These are phyloP conservation scores for Solanum etuberosum DNA, from an alignment of 257 asterid species.

Conservation along the genomic window DNA sequence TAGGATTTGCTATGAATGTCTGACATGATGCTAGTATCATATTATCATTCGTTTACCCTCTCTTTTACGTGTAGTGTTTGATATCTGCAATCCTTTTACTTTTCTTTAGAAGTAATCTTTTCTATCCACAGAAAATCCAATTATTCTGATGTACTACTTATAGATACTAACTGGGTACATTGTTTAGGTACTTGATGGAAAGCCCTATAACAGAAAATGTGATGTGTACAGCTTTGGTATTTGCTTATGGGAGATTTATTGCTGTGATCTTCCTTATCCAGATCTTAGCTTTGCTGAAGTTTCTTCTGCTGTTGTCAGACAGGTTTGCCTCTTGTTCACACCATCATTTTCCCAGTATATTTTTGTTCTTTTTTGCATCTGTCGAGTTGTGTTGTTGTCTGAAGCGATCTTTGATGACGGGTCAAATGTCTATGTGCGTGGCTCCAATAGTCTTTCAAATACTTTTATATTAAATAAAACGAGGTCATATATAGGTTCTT, in stretches of 20 bases:
- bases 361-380: background rate
- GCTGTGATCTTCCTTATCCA: slow-evolving; percentile 82
- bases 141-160: background rate
- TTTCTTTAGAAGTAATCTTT: background rate
- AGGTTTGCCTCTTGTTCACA: slow-evolving; percentile 24
- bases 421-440: background rate
- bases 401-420: background rate
- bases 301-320: slow-evolving; percentile 83
- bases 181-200: slow-evolving; percentile 80
- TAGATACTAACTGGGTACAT: background rate
- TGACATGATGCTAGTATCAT: background rate
- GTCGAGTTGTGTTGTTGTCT: background rate
- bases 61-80: background rate
- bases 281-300: slow-evolving; percentile 88
- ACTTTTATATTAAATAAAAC: background rate
- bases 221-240: slow-evolving; percentile 87
- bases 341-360: background rate
- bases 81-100: background rate
- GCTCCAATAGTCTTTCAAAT: background rate
- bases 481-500: background rate
- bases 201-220: slow-evolving; percentile 88
- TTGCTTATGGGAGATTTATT: slow-evolving; percentile 88
- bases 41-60: background rate
- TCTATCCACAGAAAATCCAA: background rate
- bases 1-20: background rate